These are phyloP conservation scores for Zymoseptoria crescenta DNA, from an alignment of 2,329 filamentous ascomycete species.

Conservation along the genomic window DNA sequence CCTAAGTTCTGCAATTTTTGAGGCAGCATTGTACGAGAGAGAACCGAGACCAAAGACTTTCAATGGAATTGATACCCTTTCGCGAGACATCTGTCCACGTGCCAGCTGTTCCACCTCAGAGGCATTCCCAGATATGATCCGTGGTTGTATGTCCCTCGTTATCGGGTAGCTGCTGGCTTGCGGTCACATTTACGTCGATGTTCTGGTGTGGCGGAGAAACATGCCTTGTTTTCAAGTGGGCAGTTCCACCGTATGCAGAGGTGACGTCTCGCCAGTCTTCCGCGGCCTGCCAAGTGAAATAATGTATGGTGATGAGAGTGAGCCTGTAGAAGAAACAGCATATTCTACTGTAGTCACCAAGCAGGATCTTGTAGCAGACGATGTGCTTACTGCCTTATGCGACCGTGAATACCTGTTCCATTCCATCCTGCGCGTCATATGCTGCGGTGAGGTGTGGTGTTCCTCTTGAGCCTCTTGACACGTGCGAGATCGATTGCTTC, in stretches of 20 bases:
- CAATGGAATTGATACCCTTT: constrained; percentile 20
- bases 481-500: neutral
- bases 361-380: neutral
- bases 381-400: neutral
- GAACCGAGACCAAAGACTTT: neutral
- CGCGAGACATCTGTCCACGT: constrained; percentile 4
- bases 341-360: neutral
- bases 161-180: neutral
- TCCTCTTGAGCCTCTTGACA: neutral
- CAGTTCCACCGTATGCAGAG: neutral
- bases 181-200: neutral
- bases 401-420: neutral
- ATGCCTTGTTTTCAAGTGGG: neutral
- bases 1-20: neutral
- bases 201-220: neutral
- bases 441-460: neutral
- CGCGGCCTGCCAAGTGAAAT: neutral
- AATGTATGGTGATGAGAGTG: neutral
- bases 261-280: neutral
- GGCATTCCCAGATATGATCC: too few species aligned
- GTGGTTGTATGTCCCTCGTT: neutral
- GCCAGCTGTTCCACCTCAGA: too few species aligned
- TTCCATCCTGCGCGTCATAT: neutral
- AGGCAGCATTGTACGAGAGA: neutral
- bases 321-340: neutral